Evolutionary conservation across 2,329 filamentous ascomycete species (phyloP), one percentile per base, ranked within the genome.

Genomic region (Ustulina deusta): DNA sequence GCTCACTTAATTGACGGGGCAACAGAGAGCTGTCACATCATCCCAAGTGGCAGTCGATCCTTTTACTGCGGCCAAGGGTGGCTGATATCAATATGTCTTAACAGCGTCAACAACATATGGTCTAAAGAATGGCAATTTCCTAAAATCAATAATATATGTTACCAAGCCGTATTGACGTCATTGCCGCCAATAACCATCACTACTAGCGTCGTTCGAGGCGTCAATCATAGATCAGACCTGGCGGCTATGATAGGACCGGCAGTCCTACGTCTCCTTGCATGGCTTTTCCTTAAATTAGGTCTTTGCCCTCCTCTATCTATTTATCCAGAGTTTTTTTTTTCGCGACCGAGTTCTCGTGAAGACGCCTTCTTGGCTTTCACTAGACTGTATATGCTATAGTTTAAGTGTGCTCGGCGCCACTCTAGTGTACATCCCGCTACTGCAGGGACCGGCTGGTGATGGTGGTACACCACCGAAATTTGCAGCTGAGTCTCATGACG

Each of bases 121-220:
- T 42, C 38, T 4, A 42, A 42, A n/a, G 1, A 5, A 42, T 42
- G n/a, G 2, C 42, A 10, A 20, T 46, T 13, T 46, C 7, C 20
- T 46, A 7, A n/a, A 44, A 44, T 20, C 40, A 9, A 7, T 44
- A 5, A 44, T 44, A 20, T n/a, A 32, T 15, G 17, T 44, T 25
- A 6, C 7, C 17, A 15, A 40, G 22, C 44, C 4, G 54, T 54
- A 48, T 48, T 66, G 64, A 66, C 64, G 64, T 66, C 64, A 66
- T 59, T 54, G 17, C 64, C 20, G 3, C 46, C 13, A 36, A 40
- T 55, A 15, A 15, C 17, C 44, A 15, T n/a, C 10, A 4, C 13
- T 32, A 25, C 51, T 66, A 66, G 64, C 59, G 64, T 42, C n/a
- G 20, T 49, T 38, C 9, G 20, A 40, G 52, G 38, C 54, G 62